These are phyloP conservation scores for Ophiocordyceps unilateralis DNA, from an alignment of 2,329 filamentous ascomycete genomes.

Conservation along the genomic window DNA sequence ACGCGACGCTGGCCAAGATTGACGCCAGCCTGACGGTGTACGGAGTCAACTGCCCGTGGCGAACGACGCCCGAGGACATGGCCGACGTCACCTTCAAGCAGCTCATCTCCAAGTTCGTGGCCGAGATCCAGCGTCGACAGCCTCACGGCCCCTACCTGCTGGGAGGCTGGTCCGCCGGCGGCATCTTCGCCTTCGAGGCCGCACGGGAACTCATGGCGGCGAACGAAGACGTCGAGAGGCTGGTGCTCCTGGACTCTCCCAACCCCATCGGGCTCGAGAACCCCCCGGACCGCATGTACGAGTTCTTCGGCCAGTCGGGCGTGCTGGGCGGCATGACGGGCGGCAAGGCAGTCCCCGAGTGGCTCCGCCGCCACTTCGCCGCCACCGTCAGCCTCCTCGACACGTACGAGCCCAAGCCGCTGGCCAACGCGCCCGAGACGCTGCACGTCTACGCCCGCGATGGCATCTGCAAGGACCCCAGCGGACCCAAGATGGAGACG, in stretches of 20 bases:
- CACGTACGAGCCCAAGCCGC: constrained; percentile 46
- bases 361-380: constrained; percentile 58
- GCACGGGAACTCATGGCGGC: constrained; percentile 40
- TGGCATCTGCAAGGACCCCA: constrained; percentile 50
- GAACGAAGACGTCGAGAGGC: constrained; percentile 37
- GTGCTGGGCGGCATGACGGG: constrained; percentile 45
- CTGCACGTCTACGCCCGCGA: constrained; percentile 57
- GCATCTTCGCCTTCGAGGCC: constrained; percentile 53
- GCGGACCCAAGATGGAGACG: constrained; percentile 22
- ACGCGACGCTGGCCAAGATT: constrained; percentile 4
- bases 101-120: constrained; percentile 1
- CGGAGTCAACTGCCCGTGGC: constrained; percentile 3
- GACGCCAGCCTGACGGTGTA: not conserved
- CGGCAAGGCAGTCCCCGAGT: constrained; percentile 44
- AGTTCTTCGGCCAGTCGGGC: constrained; percentile 57
- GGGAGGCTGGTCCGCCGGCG: constrained; percentile 62
- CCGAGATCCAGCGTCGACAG: constrained; percentile 3
- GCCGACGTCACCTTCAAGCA: not conserved
- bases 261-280: constrained; percentile 52
- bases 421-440: constrained; percentile 40
- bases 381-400: constrained; percentile 51
- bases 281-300: constrained; percentile 43
- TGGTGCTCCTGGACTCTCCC: constrained; percentile 50
- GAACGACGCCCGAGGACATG: not conserved
- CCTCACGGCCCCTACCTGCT: constrained; percentile 15